Evolutionary conservation across 116 monocot genomes (phyloP), one percentile per base, ranked within the genome.

Genomic region (Dioscorea cayenensis): DNA sequence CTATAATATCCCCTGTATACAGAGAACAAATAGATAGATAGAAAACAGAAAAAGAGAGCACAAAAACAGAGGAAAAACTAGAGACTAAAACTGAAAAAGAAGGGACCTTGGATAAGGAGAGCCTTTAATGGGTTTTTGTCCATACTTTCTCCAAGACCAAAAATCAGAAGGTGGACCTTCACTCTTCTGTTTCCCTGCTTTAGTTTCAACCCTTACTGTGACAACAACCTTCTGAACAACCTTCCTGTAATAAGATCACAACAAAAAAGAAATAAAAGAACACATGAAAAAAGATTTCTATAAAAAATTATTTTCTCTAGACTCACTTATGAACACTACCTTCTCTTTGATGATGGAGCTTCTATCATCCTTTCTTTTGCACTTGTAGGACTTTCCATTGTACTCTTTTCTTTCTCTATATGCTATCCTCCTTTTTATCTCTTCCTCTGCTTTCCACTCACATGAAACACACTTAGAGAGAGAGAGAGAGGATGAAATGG

Each of bases 81-180:
- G 60, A 8, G 3, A 14, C 60, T 32, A 32, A 61, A 32, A 61
- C 14, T 51, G 23, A 66, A 63, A 5, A 22, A 16, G 8, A 8
- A 38, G 37, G 28, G 66, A 88, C 91, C 88, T 92, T 75, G 85
- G 91, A 81, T 83, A 83, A 27, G 91, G 91, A 51, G 91, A 85
- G 18, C 87, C 90, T 72, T 91, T 91, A 75, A 89, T 89, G 69
- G 83, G 79, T 68, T 90, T 90, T 74, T 90, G 90, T 13, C 90
- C 90, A 65, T 88, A 92, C 75, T 92, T 92, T 68, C 88, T 85
- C 92, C 92, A 92, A 37, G 88, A 88, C 88, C 92, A 92, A 20
- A 49, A 20, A 81, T 87, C 87, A 62, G 81, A 66, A 49, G 91
- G 87, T 60, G 82, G 81, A 18, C 84, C 85, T 38, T 80, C 81